Evolutionary conservation across 176 grass and related monocot genomes (phyloP), one percentile per base, ranked within the genome.

Genomic region (Typha latifolia): DNA sequence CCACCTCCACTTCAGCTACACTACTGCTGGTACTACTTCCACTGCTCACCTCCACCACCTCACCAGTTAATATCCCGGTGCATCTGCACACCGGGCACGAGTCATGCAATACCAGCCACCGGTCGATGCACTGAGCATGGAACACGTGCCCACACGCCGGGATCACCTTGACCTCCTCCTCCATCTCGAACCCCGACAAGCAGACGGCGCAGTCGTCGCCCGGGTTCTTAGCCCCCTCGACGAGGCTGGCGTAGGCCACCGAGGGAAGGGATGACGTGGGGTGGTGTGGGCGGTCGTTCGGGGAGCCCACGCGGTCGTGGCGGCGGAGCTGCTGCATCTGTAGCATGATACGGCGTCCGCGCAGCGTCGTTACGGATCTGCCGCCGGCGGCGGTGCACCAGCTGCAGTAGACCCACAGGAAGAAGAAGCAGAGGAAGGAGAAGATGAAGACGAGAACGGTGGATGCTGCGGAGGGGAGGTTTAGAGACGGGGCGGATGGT

Each of bases 31-130:
- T 56, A 15, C 16, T 56, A 56, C 51, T 56, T 56, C 51, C 51
- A 6, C 19, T 14, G 47, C 47, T 13, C 20, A 4, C 47, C n/a
- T 43, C 37, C 37, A 14, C 48, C 12, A 12, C 48, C 16, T 22
- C n/a, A 12, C n/a, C 6, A 15, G 14, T n/a, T 0, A 51, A 50
- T n/a, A 51, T 49, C n/a, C 48, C 48, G 10, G 21, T 50, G 67
- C 81, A 81, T 12, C 88, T 80, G 75, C 84, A 91, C 15, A 87
- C 50, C 18, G 84, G 88, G 72, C 88, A 91, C 18, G 88, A 84
- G 80, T 74, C 80, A 52, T 74, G 73, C 67, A 75, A 57, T 49
- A 69, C 71, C 51, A 91, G 84, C 84, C 88, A 91, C 67, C 78
- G 73, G 75, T 91, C 81, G 81, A 91, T 87, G 78, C 84, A 91